Evolutionary conservation across 768 basidiomycete species (phyloP).

Genomic region (Suillus paluster): DNA sequence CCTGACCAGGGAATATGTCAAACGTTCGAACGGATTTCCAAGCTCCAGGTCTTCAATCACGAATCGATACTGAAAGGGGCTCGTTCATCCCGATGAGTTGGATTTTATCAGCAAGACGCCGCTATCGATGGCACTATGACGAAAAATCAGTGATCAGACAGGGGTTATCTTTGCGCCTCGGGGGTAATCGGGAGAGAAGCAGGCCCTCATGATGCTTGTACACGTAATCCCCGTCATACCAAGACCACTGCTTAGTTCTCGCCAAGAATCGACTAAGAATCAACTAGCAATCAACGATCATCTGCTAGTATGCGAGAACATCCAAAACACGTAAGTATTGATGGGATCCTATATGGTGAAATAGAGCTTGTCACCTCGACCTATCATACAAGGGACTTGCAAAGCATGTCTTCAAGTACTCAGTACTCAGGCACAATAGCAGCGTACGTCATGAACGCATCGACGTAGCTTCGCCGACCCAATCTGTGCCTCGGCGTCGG

Average conservation of each 20-base stretch:
- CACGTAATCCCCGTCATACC: neutral
- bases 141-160: neutral
- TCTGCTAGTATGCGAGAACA: neutral
- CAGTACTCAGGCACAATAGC: conserved; percentile 85
- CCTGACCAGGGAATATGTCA: neutral
- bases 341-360: conserved; percentile 14
- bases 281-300: neutral
- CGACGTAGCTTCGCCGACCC: conserved; percentile 82
- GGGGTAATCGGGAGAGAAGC: too few species aligned
- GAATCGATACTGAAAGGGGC: neutral
- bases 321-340: conserved; percentile 6
- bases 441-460: conserved; percentile 86
- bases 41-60: neutral
- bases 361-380: neutral
- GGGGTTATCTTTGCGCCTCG: neutral
- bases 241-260: too few species aligned
- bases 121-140: conserved; percentile 2
- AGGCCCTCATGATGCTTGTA: neutral
- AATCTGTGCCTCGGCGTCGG: conserved; percentile 72
- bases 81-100: neutral
- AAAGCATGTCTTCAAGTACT: conserved; percentile 77
- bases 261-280: neutral
- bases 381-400: conserved; percentile 57
- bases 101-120: neutral
- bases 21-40: neutral